Evolutionary conservation across 192 early-diverging fungal genomes (phyloP), one percentile per base, ranked within the genome.

Genomic region (Piromyces finnis): DNA sequence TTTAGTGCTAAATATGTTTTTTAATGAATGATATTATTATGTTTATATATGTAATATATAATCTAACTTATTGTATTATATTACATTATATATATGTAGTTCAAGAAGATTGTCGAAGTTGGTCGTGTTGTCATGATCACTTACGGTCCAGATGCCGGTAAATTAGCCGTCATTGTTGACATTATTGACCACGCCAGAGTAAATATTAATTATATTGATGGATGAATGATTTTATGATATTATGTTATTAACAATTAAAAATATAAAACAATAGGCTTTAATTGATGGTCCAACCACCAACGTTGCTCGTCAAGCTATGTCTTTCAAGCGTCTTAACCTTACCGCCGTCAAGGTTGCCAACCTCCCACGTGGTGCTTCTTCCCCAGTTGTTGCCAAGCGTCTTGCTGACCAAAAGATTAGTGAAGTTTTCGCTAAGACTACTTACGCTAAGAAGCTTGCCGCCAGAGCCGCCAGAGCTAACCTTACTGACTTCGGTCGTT

Each of bases 151-250:
- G 92, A 97, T 86, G 92, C 93, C 86, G 96, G 96, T 84, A 98
- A 99, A 91, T 92, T 98, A 82, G 97, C 97, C 85, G 94, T 96
- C 84, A 94, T 99, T 88, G 94, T 98, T 81, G 98, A 98, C 87
- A 97, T 99, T 86, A 92, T 99, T 84, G 98, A 99, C 90, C 97
- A 99, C 93, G 94, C 93, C 89, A 92, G 98, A 83, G 94, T 92
- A 88, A 79, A 79, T 79, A 41, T 32, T 27, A 9, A n/a, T 9
- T n/a, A 9, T 0, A 26, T n/a, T 32, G 30, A 41, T 36, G 11
- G 78, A 32, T 32, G 78, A 78, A 22, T 5, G 12, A 18, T n/a
- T n/a, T n/a, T n/a, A n/a, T n/a, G n/a, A n/a, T n/a, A n/a, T n/a
- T n/a, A n/a, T n/a, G n/a, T n/a, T n/a, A n/a, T n/a, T n/a, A n/a